A percentile compares a stretch with the other conserved stretches of the same genome.
Evolutionary conservation across 805 yeast species (phyloP).

Genomic region (Metschnikowia amazonensis): DNA sequence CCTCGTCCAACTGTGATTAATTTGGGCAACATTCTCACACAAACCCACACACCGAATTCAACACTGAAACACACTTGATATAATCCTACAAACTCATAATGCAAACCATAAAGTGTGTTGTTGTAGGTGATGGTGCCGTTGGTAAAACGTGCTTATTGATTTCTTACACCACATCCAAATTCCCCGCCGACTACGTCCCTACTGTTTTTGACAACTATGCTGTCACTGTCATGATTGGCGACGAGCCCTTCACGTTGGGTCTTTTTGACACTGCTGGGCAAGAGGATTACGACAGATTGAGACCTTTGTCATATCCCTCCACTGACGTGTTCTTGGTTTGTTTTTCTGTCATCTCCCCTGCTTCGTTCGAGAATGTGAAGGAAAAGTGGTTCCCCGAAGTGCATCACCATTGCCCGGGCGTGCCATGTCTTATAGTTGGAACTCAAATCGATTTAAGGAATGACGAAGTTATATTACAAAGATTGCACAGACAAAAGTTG

Average conservation of each 20-base stretch:
- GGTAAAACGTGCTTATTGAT: constrained; percentile 95
- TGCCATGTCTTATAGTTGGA: constrained; percentile 94
- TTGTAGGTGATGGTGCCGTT: constrained; percentile 99
- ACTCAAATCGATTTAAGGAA: constrained; percentile 94
- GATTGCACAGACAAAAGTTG: constrained; percentile 85
- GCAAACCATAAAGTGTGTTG: constrained; percentile 87
- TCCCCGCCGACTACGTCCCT: constrained; percentile 97
- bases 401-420: constrained; percentile 95
- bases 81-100: constrained; percentile 20
- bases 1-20: constrained; percentile 4
- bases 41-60: constrained; percentile 1
- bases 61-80: constrained; percentile 2
- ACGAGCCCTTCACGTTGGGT: constrained; percentile 97
- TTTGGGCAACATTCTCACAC: constrained; percentile 6
- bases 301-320: constrained; percentile 95
- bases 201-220: constrained; percentile 97
- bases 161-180: constrained; percentile 93
- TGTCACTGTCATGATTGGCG: constrained; percentile 93
- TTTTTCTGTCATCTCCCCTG: constrained; percentile 94
- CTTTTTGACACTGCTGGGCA: constrained; percentile 98
- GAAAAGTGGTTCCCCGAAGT: constrained; percentile 99
- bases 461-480: constrained; percentile 85
- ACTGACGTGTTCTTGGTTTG: constrained; percentile 96
- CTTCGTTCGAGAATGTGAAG: constrained; percentile 93
- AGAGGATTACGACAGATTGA: constrained; percentile 96